These are phyloP conservation scores for Coelastrella sp. DNA, from an alignment of 139 green algal species.

Conservation along the genomic window DNA sequence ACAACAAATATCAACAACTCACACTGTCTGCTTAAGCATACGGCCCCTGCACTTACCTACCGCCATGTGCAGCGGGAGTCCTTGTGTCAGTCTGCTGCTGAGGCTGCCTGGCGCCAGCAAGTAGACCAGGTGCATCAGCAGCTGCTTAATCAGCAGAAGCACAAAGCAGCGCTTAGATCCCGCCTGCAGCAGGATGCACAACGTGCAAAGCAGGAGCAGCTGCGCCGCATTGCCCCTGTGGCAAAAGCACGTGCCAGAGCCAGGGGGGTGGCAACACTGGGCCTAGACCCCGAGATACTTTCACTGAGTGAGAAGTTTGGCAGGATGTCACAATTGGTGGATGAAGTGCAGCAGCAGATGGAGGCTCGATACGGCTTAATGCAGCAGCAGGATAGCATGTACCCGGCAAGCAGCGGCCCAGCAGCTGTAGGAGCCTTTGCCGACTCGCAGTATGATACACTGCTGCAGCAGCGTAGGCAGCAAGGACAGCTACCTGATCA, in stretches of 20 bases:
- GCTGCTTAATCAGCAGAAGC: constrained; percentile 49
- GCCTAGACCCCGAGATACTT: constrained; percentile 31
- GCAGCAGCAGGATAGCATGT: constrained; percentile 22
- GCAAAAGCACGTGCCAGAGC: constrained; percentile 30
- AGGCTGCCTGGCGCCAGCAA: constrained; percentile 31
- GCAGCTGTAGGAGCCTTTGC: not conserved
- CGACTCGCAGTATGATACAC: not conserved
- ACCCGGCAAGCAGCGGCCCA: not conserved
- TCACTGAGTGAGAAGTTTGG: constrained; percentile 41
- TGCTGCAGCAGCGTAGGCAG: not conserved
- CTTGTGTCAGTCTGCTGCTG: not conserved
- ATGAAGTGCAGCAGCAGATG: constrained; percentile 45
- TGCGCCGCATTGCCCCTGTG: constrained; percentile 25
- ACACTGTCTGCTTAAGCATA: too few species aligned
- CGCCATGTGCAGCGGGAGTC: not conserved
- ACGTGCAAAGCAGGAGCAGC: constrained; percentile 36
- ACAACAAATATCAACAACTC: too few species aligned
- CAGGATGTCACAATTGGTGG: constrained; percentile 17
- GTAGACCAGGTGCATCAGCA: constrained; percentile 27
- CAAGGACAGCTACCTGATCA: not conserved
- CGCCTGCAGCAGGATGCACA: constrained; percentile 39
- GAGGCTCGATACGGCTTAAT: constrained; percentile 33
- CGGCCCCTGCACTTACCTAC: too few species aligned
- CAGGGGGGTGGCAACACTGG: constrained; percentile 17
- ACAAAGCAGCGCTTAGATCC: constrained; percentile 13